phyloP scores from a whole-genome alignment of 257 asterid species.

The Nicotiana benthamiana region DNA sequence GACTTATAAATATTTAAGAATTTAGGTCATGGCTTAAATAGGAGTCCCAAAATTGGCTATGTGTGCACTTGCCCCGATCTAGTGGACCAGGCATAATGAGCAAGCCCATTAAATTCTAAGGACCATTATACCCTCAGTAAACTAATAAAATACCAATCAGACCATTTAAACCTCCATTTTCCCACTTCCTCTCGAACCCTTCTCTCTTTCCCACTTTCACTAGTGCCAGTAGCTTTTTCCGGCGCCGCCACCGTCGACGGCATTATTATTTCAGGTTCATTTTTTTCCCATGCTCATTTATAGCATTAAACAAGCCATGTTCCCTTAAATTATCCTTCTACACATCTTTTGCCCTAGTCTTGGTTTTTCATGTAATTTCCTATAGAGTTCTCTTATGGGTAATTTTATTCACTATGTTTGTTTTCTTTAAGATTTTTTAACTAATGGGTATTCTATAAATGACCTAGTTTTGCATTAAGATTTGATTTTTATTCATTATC shows the following conservation, averaged over 20 bases:
- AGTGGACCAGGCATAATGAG: not conserved
- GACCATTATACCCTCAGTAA: not conserved
- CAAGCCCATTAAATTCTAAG: not conserved
- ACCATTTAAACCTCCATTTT: not conserved
- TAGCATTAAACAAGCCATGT: not conserved
- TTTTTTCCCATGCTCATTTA: not conserved
- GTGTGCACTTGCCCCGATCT: not conserved
- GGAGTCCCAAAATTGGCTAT: too few relatives aligned
- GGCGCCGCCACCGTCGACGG: not conserved
- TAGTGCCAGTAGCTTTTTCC: not conserved
- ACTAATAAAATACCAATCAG: not conserved
- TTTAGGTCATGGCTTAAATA: too few relatives aligned
- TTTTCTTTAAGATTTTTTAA: not conserved
- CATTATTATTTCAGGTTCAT: not conserved
- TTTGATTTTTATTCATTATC: too few relatives aligned
- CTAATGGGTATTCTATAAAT: not conserved
- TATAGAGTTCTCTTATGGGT: not conserved
- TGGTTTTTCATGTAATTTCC: not conserved
- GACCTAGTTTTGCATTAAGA: too few relatives aligned
- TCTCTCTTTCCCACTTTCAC: not conserved
- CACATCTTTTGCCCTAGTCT: not conserved
- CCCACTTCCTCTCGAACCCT: not conserved
- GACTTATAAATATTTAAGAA: too few relatives aligned
- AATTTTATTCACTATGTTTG: not conserved
- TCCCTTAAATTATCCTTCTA: too few relatives aligned